Evolutionary conservation across 139 green algal species (phyloP).

Genomic region (Astrephomene gubernaculifera): DNA sequence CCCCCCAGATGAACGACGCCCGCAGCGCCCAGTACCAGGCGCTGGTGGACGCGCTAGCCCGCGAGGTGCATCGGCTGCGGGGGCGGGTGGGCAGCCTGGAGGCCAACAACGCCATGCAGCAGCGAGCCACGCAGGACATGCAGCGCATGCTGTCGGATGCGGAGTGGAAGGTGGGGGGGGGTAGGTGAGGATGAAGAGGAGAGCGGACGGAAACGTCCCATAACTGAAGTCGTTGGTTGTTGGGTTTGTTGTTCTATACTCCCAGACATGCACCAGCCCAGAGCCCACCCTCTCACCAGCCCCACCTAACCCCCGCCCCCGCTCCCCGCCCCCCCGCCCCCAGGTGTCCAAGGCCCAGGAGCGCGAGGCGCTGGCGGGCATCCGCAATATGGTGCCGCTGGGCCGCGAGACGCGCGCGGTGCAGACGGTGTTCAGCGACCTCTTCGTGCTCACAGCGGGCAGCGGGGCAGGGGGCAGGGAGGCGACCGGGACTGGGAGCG

Average conservation of each 20-base stretch:
- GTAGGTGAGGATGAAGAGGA: not conserved
- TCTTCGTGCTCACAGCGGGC: not conserved
- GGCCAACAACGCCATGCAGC: slow-evolving; percentile 22
- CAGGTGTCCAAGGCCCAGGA: slow-evolving; percentile 42
- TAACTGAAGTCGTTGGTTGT: too few relatives aligned
- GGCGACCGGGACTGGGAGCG: too few relatives aligned
- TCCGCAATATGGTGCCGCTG: slow-evolving; percentile 24
- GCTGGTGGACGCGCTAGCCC: slow-evolving; percentile 3
- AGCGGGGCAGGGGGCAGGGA: not conserved
- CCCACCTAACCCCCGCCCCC: not conserved
- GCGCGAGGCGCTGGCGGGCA: slow-evolving; percentile 26
- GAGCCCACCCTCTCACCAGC: too few relatives aligned
- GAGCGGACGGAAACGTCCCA: too few relatives aligned
- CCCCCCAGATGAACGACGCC: slow-evolving; percentile 4
- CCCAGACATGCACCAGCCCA: too few relatives aligned
- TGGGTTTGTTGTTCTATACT: too few relatives aligned
- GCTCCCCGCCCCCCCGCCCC: not conserved
- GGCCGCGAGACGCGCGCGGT: slow-evolving; percentile 2
- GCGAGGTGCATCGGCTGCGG: slow-evolving; percentile 10
- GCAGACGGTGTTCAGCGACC: slow-evolving; percentile 20
- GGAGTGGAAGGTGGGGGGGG: slow-evolving; percentile 33
- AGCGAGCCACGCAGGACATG: slow-evolving; percentile 21
- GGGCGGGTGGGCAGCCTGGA: slow-evolving; percentile 8
- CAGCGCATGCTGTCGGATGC: slow-evolving; percentile 37
- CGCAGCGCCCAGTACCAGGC: slow-evolving; percentile 28